Conservation (phyloP, 352 stramenopile species). For the Peronospora tabacina region DNA sequence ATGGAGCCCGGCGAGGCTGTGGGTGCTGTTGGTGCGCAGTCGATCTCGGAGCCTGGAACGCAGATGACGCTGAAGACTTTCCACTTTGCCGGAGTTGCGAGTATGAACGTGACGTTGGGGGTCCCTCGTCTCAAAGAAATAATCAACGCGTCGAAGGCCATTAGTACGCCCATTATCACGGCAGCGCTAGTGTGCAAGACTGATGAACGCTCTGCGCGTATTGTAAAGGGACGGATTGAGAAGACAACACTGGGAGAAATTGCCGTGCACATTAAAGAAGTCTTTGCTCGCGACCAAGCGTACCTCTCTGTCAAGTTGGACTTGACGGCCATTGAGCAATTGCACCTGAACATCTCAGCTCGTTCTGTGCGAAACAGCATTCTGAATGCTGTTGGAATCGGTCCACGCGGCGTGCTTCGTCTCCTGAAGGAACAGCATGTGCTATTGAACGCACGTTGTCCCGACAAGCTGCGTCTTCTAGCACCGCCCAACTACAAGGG, state of each 20-base stretch:
- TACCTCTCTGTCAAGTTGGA: constrained; percentile 98
- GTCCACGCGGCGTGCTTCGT: constrained; percentile 55
- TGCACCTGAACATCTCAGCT: constrained; percentile 94
- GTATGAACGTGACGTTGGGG: constrained; percentile 99
- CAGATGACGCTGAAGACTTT: constrained; percentile 99
- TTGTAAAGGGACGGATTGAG: constrained; percentile 98
- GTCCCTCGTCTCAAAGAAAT: constrained; percentile 98
- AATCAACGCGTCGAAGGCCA: constrained; percentile 94
- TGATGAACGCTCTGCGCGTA: constrained; percentile 93
- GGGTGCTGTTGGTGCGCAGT: constrained; percentile 95
- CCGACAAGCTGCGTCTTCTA: constrained; percentile 77
- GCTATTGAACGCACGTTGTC: constrained; percentile 71
- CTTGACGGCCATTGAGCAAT: constrained; percentile 92
- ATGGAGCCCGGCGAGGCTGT: constrained; percentile 95
- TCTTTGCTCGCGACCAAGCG: constrained; percentile 89
- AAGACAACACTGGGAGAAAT: constrained; percentile 97
- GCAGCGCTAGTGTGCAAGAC: constrained; percentile 93
- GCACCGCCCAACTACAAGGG: constrained; percentile 83
- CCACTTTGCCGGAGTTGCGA: constrained; percentile 98
- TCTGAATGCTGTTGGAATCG: constrained; percentile 72
- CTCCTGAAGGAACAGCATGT: constrained; percentile 84
- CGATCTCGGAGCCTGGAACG: constrained; percentile 92
- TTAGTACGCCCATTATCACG: constrained; percentile 99
- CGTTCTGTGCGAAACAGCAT: constrained; percentile 89
- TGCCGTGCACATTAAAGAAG: constrained; percentile 95